Evolutionary conservation across 306 rosid genomes (phyloP), one percentile per base, ranked within the genome.

Genomic region (Vigna reflexopilosa): DNA sequence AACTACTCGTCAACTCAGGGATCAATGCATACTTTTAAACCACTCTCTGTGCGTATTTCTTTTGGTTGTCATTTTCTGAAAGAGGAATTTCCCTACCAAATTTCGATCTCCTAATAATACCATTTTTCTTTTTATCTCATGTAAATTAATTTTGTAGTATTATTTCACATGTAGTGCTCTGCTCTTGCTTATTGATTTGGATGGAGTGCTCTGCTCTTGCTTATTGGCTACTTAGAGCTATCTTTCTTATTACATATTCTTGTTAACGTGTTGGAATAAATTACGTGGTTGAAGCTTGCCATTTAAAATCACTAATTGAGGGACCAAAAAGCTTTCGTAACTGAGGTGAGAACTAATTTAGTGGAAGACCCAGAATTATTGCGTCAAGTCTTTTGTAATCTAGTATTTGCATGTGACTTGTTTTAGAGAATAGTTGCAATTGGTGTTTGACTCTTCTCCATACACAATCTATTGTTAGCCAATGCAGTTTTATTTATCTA

Each of bases 381-480:
- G 68, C 73, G 77, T 80, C 87, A 64, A 80, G 69, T 76, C 68
- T 44, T 51, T 80, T 48, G 82, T 56, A 68, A 45, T 68, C 47
- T 77, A 26, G 36, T 45, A 54, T 75, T 50, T 63, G 67, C 58
- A 56, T 63, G 65, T 72, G 79, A 24, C 32, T 54, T 48, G 74
- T 44, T 54, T 64, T 10, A 12, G 48, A 50, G 26, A 30, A 34
- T 61, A 61, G 20, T 59, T 42, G 20, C 59, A 75, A 44, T 70
- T 61, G 70, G n/a, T 70, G 76, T 36, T 79, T 75, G 62, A 69
- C 70, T 44, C 6, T 68, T 69, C 78, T 4, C 9, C 28, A 26
- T 67, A 50, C 1, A 52, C 66, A 34, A 67, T 58, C 47, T 72
- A 1, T 56, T 9, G 19, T 24, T 24, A 2, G 12, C 54, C 74